Evolutionary conservation across 108 stramenopile genomes (phyloP).

Genomic region (Epithemia pelagica): DNA sequence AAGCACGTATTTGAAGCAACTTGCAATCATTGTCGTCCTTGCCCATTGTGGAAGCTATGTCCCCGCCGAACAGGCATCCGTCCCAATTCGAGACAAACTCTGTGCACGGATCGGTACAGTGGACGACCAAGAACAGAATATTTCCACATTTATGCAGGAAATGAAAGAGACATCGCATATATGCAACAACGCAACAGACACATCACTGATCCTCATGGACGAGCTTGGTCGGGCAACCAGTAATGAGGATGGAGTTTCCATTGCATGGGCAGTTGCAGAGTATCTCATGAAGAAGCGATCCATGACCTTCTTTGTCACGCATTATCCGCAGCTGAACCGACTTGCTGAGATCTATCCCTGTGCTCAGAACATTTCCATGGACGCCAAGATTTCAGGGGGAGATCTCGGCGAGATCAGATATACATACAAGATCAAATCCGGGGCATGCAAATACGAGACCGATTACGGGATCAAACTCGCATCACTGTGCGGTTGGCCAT

Average conservation of each 20-base stretch:
- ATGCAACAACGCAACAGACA: conserved; percentile 67
- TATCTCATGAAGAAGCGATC: conserved; percentile 60
- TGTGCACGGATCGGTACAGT: conserved; percentile 82
- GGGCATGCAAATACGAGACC: conserved; percentile 51
- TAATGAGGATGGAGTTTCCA: conserved; percentile 88
- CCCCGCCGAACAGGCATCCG: conserved; percentile 80
- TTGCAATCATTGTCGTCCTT: conserved; percentile 85
- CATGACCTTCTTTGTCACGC: conserved; percentile 86
- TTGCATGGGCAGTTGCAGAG: conserved; percentile 86
- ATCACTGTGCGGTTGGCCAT: conserved; percentile 74
- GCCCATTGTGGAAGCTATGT: conserved; percentile 93
- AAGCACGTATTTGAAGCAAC: conserved; percentile 84
- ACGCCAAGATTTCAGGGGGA: conserved; percentile 32
- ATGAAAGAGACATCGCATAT: conserved; percentile 92
- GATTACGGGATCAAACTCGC: conserved; percentile 88
- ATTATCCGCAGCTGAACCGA: conserved; percentile 72
- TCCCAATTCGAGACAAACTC: conserved; percentile 75
- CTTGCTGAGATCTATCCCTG: conserved; percentile 61
- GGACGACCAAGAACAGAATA: conserved; percentile 89
- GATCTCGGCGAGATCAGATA: conserved; percentile 50
- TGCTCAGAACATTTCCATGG: conserved; percentile 77
- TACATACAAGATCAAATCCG: conserved; percentile 65
- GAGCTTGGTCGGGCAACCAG: conserved; percentile 94
- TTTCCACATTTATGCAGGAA: conserved; percentile 91
- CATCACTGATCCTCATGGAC: conserved; percentile 85